Percentiles rank a stretch among this genome's conserved stretches.
These are phyloP conservation scores for Monascus ruber DNA, from an alignment of 2,329 filamentous ascomycete species.

Conservation along the genomic window DNA sequence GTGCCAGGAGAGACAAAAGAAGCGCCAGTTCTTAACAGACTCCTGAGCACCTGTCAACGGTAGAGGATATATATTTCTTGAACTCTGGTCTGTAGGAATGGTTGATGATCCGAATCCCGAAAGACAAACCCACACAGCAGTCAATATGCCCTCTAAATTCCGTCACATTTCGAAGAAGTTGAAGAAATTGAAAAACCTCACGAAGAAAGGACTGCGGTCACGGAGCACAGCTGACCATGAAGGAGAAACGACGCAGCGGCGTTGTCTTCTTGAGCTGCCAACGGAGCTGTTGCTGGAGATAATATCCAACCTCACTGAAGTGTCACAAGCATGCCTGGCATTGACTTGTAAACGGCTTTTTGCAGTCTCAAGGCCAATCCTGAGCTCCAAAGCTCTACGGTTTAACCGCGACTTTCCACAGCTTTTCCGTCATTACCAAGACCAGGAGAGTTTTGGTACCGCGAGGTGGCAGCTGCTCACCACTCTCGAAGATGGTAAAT, in stretches of 20 bases:
- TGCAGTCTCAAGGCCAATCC: constrained; percentile 18
- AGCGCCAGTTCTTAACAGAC: constrained; percentile 5
- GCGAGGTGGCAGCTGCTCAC: constrained; percentile 27
- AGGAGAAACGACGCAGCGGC: constrained; percentile 7
- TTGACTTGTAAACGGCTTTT: constrained; percentile 28
- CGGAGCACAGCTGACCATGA: constrained; percentile 7
- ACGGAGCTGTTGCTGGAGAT: constrained; percentile 28
- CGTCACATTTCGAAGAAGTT: constrained; percentile 19
- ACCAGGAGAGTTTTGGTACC: constrained; percentile 24
- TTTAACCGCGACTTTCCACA: constrained; percentile 29
- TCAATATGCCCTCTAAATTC: constrained; percentile 18
- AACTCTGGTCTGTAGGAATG: neutral
- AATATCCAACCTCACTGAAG: constrained; percentile 20
- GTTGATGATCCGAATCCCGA: constrained; percentile 5
- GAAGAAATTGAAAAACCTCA: constrained; percentile 17
- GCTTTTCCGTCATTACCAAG: constrained; percentile 28
- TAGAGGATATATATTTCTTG: no score
- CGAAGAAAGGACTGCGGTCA: constrained; percentile 19
- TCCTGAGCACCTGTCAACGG: constrained; percentile 4
- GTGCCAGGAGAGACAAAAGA: constrained; percentile 6
- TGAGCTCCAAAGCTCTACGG: constrained; percentile 21
- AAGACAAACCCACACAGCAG: constrained; percentile 4
- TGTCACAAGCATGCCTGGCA: constrained; percentile 27
- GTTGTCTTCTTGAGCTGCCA: constrained; percentile 26
- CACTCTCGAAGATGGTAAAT: constrained; percentile 23